Evolutionary conservation across 2,329 filamentous ascomycete species (phyloP).

Genomic region (Nigrograna mackinnonii): DNA sequence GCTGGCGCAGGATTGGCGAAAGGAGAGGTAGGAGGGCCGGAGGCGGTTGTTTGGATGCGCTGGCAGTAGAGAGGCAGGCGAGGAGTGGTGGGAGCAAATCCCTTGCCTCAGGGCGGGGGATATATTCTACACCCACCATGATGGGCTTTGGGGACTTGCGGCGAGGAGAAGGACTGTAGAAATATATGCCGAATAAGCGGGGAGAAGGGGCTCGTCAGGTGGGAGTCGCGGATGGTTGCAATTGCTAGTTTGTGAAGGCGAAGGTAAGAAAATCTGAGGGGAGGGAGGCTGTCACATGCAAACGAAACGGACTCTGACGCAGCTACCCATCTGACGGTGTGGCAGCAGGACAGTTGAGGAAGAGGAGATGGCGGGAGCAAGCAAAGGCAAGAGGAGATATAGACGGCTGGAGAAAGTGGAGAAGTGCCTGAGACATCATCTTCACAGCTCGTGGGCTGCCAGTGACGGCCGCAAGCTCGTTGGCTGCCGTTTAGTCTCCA

Average conservation of each 20-base stretch:
- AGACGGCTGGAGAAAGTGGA: neutral
- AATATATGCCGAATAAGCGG: neutral
- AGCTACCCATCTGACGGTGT: slow-evolving; percentile 1
- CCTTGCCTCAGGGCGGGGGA: slow-evolving; percentile 59
- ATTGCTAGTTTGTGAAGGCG: neutral
- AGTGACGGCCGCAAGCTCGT: neutral
- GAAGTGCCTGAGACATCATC: neutral
- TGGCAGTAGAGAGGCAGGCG: slow-evolving; percentile 65
- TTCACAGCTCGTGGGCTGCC: neutral
- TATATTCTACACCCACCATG: slow-evolving; percentile 55
- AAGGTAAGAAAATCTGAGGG: no score
- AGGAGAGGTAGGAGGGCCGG: slow-evolving; percentile 64
- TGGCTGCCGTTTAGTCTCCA: slow-evolving; percentile 1
- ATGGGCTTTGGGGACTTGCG: slow-evolving; percentile 2
- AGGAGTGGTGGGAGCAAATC: slow-evolving; percentile 64
- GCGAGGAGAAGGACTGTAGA: neutral
- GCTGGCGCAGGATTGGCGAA: slow-evolving; percentile 66
- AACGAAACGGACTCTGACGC: slow-evolving; percentile 18
- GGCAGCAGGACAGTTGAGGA: neutral
- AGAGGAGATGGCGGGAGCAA: neutral
- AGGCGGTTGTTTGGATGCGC: slow-evolving; percentile 61
- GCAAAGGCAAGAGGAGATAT: neutral
- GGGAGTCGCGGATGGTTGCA: neutral
- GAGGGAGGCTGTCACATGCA: slow-evolving; percentile 36
- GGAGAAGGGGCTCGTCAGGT: neutral